Evolutionary conservation across 2,329 filamentous ascomycete genomes (phyloP), one percentile per base, ranked within the genome.

Genomic region (Microcyclospora tardicrescens): DNA sequence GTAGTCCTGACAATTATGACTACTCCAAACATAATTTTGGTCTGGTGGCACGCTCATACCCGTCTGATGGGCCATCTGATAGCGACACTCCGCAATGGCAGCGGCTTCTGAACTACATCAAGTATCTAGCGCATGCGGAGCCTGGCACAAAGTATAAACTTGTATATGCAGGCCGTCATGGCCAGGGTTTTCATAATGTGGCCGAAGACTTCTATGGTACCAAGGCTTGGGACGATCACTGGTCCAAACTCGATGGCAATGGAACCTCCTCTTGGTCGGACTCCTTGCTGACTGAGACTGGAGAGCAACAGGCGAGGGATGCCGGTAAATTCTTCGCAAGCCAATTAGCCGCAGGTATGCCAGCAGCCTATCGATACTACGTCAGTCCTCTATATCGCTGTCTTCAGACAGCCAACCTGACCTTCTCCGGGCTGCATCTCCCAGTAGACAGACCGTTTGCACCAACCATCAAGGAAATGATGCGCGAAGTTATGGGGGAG

Each of bases 171-270:
- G 79, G 73, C 32, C 73, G 81, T 30, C 81, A 84, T 52, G 81
- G 80, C 15, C 71, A 84, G 58, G 80, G 80, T 5, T 60, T 61
- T 36, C 70, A 53, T 30, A 35, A 13, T 16, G 34, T 73, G 6
- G 79, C 78, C 11, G 75, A 82, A 58, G 63, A 65, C 19, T 79
- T 67, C 55, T 83, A 80, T 48, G 78, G 78, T 34, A 82, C 77
- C 0, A 70, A 74, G 1, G 74, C 73, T 2, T 83, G 79, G 79
- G 78, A 83, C 54, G 53, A 49, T 56, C 81, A 82, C 62, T 84
- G 76, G 76, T 69, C 72, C 4, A 65, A 73, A 43, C 65, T 69
- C 1, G 70, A 79, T 28, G 79, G 79, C 45, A 80, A 83, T 51
- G 69, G 63, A 34, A 81, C 76, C 2, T 61, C 65, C 2, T 62